These are phyloP conservation scores for Penicillium nucicola DNA, from an alignment of 495 filamentous ascomycete genomes.

Conservation along the genomic window DNA sequence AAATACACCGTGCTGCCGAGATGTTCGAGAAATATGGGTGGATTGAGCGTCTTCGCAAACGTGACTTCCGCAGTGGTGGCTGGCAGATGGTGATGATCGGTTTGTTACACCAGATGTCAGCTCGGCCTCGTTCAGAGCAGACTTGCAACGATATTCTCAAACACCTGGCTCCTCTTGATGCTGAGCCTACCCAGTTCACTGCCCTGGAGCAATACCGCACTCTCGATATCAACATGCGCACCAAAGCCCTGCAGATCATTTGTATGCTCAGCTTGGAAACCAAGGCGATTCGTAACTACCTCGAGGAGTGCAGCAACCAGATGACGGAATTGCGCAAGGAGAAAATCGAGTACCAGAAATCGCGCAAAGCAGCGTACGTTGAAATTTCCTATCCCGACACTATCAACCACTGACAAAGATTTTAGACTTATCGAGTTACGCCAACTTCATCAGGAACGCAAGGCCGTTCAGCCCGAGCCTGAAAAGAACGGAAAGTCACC, in stretches of 20 bases:
- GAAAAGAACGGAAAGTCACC: slow-evolving; percentile 47
- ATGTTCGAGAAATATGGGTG: slow-evolving; percentile 66
- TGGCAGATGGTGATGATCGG: slow-evolving; percentile 92
- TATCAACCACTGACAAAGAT: slow-evolving; percentile 13
- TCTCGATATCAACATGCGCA: slow-evolving; percentile 78
- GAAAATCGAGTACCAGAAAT: slow-evolving; percentile 87
- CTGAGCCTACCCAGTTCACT: slow-evolving; percentile 69
- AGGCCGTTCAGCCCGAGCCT: slow-evolving; percentile 72
- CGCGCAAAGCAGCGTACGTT: slow-evolving; percentile 79
- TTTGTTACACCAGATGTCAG: slow-evolving; percentile 78
- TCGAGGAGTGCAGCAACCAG: slow-evolving; percentile 83
- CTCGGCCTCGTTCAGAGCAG: slow-evolving; percentile 63
- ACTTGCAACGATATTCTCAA: slow-evolving; percentile 74
- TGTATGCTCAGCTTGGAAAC: slow-evolving; percentile 86
- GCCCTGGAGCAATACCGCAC: slow-evolving; percentile 65
- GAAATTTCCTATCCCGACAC: neutral
- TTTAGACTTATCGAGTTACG: slow-evolving; percentile 78
- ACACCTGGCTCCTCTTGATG: slow-evolving; percentile 72
- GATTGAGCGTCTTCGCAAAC: slow-evolving; percentile 76
- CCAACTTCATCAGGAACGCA: slow-evolving; percentile 79
- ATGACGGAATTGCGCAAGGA: slow-evolving; percentile 94
- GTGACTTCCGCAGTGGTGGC: slow-evolving; percentile 85
- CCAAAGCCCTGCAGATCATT: slow-evolving; percentile 78
- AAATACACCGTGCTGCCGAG: slow-evolving; percentile 74
- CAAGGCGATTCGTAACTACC: slow-evolving; percentile 76